Evolutionary conservation across 163 green algal species (phyloP).

Genomic region (Picocystis sp.): DNA sequence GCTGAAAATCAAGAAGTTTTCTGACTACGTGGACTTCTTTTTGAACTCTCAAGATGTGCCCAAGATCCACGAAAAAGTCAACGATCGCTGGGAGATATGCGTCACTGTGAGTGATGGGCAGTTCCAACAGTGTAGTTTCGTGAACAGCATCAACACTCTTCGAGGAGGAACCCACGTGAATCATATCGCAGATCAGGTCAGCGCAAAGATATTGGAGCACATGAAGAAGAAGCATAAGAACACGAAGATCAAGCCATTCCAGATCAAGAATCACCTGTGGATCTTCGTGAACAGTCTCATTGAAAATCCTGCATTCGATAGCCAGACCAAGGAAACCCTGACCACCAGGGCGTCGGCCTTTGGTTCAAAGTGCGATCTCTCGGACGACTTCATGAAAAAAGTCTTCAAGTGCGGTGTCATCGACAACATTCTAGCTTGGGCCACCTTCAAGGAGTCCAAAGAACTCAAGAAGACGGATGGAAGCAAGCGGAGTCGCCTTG

Average conservation of each 20-base stretch:
- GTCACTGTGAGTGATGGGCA: slow-evolving; percentile 12
- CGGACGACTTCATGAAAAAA: slow-evolving; percentile 78
- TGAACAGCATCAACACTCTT: slow-evolving; percentile 92
- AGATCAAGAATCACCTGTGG: slow-evolving; percentile 97
- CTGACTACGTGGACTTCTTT: slow-evolving; percentile 91
- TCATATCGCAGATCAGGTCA: slow-evolving; percentile 73
- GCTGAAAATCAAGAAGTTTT: slow-evolving; percentile 78
- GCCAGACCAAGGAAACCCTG: slow-evolving; percentile 96
- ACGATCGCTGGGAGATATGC: slow-evolving; percentile 77
- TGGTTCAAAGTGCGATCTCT: slow-evolving; percentile 83
- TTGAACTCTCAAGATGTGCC: slow-evolving; percentile 45
- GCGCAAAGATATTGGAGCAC: slow-evolving; percentile 52
- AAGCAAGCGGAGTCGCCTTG: slow-evolving; percentile 71
- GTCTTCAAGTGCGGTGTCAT: slow-evolving; percentile 53
- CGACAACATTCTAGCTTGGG: slow-evolving; percentile 75
- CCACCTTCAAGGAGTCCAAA: slow-evolving; percentile 83
- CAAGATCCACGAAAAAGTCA: slow-evolving; percentile 74
- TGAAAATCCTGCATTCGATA: slow-evolving; percentile 98
- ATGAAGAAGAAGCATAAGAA: slow-evolving; percentile 91
- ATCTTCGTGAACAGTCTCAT: slow-evolving; percentile 94
- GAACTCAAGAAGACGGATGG: slow-evolving; percentile 95
- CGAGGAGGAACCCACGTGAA: slow-evolving; percentile 96
- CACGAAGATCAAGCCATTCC: slow-evolving; percentile 77
- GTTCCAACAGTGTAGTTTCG: slow-evolving; percentile 83
- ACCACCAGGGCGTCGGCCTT: slow-evolving; percentile 73